These are phyloP conservation scores for Agaricales sp. DNA, from an alignment of 1,284 basidiomycete genomes.

Conservation along the genomic window DNA sequence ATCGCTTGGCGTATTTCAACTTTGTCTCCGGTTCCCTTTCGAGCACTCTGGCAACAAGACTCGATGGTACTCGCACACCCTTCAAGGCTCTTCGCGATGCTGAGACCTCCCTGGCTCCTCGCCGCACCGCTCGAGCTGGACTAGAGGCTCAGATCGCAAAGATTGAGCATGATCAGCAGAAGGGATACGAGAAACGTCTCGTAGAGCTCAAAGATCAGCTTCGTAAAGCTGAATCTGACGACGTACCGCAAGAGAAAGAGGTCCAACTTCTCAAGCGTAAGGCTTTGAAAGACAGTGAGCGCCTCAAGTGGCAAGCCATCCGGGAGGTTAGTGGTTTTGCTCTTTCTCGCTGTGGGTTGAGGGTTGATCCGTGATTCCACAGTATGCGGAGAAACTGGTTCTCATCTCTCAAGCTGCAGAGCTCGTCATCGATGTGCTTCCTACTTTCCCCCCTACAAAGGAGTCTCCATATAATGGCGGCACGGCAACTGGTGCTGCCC, in stretches of 20 bases:
- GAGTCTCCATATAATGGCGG: slow-evolving; percentile 47
- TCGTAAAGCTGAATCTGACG: slow-evolving; percentile 49
- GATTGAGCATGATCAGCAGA: slow-evolving; percentile 54
- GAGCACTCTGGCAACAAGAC: slow-evolving; percentile 41
- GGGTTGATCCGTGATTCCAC: slow-evolving; percentile 7
- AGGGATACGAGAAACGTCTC: slow-evolving; percentile 49
- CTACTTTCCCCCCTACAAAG: slow-evolving; percentile 47
- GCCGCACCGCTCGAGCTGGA: slow-evolving; percentile 44
- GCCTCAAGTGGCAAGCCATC: slow-evolving; percentile 65
- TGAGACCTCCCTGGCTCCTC: slow-evolving; percentile 48
- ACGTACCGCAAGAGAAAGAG: slow-evolving; percentile 54
- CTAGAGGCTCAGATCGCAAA: slow-evolving; percentile 51
- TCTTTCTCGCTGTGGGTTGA: slow-evolving; percentile 2
- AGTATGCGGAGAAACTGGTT: slow-evolving; percentile 71
- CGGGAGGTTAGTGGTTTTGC: slow-evolving; percentile 42
- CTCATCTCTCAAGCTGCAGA: slow-evolving; percentile 59
- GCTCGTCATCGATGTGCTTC: slow-evolving; percentile 48
- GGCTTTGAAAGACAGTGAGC: slow-evolving; percentile 61
- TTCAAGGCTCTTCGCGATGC: slow-evolving; percentile 64
- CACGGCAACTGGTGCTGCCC: slow-evolving; percentile 51
- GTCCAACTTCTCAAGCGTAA: slow-evolving; percentile 63
- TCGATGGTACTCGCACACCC: slow-evolving; percentile 52
- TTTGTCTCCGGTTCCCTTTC: slow-evolving; percentile 63
- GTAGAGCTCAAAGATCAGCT: slow-evolving; percentile 57
- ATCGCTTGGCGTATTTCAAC: slow-evolving; percentile 69